A percentile compares a stretch with the other conserved stretches of the same genome.
Evolutionary conservation across 768 basidiomycete genomes (phyloP).

Genomic region (Collybiopsis confluens): DNA sequence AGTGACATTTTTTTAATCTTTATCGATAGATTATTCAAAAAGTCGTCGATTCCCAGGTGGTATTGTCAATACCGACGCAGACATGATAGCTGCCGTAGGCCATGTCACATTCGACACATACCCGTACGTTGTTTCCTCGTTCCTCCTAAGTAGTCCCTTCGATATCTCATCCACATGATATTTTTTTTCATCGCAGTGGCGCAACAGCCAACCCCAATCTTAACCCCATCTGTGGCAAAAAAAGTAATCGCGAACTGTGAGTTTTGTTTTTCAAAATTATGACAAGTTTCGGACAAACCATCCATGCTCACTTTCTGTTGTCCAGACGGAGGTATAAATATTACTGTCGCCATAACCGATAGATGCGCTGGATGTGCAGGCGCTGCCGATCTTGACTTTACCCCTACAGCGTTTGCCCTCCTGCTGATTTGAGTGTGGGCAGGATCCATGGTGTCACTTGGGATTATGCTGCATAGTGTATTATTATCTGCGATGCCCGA

Average conservation of each 20-base stretch:
- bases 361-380: not conserved
- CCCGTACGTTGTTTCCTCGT: no score
- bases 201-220: slow-evolving; percentile 40
- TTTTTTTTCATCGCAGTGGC: not conserved
- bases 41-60: slow-evolving; percentile 9
- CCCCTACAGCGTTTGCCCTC: not conserved
- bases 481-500: no score
- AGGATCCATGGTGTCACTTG: not conserved
- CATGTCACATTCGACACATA: slow-evolving; percentile 24
- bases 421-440: not conserved
- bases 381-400: not conserved
- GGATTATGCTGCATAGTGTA: no score
- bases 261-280: not conserved
- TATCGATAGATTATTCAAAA: no score
- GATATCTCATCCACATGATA: not conserved
- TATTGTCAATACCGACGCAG: slow-evolving; percentile 19
- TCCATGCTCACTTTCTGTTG: not conserved
- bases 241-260: slow-evolving; percentile 32
- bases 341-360: not conserved
- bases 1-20: no score
- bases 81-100: slow-evolving; percentile 32
- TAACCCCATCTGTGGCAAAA: slow-evolving; percentile 46
- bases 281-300: not conserved
- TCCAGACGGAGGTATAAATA: not conserved
- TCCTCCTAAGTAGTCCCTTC: not conserved